Conservation (phyloP, 2,329 filamentous ascomycete genomes). For the Nigrospora osmanthi region DNA sequence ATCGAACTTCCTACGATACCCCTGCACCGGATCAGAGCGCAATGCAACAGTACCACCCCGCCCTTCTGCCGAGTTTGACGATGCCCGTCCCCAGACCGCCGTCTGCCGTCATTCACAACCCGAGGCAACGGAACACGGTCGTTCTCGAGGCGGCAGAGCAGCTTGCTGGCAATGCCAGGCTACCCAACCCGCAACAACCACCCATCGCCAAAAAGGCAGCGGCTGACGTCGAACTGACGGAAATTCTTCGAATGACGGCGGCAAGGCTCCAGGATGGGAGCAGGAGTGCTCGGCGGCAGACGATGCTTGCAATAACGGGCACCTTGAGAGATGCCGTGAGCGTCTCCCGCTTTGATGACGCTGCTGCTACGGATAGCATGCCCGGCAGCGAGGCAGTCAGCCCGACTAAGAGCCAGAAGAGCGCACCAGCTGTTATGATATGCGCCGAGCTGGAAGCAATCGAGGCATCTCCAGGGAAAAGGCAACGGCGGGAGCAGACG, state of each 20-base stretch:
- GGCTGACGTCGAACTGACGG: constrained; percentile 39
- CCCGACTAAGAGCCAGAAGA: constrained; percentile 19
- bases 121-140: no score
- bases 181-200: constrained; percentile 6
- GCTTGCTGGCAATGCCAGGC: constrained; percentile 16
- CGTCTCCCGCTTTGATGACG: neutral
- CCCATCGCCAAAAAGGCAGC: constrained; percentile 13
- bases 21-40: no score
- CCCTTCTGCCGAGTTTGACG: no score
- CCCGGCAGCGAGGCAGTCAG: constrained; percentile 14
- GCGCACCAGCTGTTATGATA: constrained; percentile 15
- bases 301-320: constrained; percentile 9
- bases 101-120: no score
- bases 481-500: constrained; percentile 6
- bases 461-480: neutral
- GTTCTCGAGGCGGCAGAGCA: no score
- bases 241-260: constrained; percentile 46
- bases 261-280: constrained; percentile 35
- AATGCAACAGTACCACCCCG: no score
- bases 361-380: neutral
- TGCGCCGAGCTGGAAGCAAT: constrained; percentile 13
- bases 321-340: neutral
- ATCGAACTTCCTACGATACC: no score
- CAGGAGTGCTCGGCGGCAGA: constrained; percentile 19
- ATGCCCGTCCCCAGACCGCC: no score